Percentiles rank a stretch among this genome's conserved stretches.
Evolutionary conservation across 2,329 filamentous ascomycete species (phyloP).

Genomic region (Xylariaceae sp.): DNA sequence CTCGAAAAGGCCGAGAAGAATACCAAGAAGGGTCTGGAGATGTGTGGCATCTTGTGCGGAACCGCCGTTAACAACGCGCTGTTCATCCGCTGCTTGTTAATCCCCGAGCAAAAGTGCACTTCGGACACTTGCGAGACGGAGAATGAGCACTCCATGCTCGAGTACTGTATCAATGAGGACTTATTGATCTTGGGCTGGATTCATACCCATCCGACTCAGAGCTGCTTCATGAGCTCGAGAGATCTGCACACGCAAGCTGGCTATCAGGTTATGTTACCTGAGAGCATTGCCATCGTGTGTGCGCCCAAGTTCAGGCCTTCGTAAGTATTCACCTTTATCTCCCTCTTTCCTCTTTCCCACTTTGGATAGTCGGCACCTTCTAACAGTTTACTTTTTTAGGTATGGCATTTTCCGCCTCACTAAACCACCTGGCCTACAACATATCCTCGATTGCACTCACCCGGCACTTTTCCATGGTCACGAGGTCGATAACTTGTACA

Average conservation of each 20-base stretch:
- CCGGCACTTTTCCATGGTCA: constrained; percentile 81
- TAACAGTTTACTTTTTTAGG: constrained; percentile 40
- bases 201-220: constrained; percentile 93
- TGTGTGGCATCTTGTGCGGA: constrained; percentile 90
- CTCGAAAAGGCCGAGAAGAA: constrained; percentile 71
- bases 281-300: constrained; percentile 96
- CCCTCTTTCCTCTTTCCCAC: constrained; percentile 1
- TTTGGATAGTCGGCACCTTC: background rate
- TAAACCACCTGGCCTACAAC: constrained; percentile 82
- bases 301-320: constrained; percentile 75
- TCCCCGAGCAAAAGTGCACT: constrained; percentile 86
- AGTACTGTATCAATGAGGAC: constrained; percentile 82
- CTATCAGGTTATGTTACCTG: constrained; percentile 94
- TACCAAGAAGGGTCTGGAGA: constrained; percentile 79
- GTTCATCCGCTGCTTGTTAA: constrained; percentile 82
- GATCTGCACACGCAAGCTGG: constrained; percentile 92
- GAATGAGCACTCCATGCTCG: constrained; percentile 79
- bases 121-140: constrained; percentile 93
- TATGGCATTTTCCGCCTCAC: constrained; percentile 92
- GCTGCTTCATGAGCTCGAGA: constrained; percentile 94
- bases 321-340: constrained; percentile 44
- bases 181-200: constrained; percentile 93
- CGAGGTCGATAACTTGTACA: constrained; percentile 67
- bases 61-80: constrained; percentile 88
- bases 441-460: constrained; percentile 76